A percentile compares a stretch with the other conserved stretches of the same genome.
These are phyloP conservation scores for Yamadazyma triangularis DNA, from an alignment of 1,139 yeast species.

Conservation along the genomic window DNA sequence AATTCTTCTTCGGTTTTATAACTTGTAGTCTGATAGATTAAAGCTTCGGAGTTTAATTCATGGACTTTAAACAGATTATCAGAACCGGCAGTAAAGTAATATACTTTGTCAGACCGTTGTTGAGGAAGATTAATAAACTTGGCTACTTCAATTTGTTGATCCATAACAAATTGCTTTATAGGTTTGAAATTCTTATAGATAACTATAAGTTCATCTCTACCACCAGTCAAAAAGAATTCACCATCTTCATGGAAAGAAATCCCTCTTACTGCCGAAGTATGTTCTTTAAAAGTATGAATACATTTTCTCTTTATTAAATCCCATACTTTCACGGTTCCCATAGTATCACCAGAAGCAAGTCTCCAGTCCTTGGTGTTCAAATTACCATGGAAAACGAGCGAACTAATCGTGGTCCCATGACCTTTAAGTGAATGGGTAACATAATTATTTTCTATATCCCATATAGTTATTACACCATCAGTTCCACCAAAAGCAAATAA, in stretches of 20 bases:
- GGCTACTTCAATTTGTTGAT: conserved; percentile 76
- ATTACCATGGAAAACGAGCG: conserved; percentile 71
- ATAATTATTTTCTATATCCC: conserved; percentile 87
- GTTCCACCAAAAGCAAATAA: conserved; percentile 92
- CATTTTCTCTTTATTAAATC: conserved; percentile 80
- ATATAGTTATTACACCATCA: conserved; percentile 87
- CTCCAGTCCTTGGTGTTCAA: conserved; percentile 70
- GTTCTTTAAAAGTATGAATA: conserved; percentile 62
- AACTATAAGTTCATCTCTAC: conserved; percentile 79
- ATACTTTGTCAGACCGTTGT: conserved; percentile 1
- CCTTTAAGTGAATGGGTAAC: conserved; percentile 90
- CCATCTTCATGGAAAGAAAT: conserved; percentile 48
- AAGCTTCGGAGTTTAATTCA: conserved; percentile 37
- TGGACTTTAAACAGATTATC: conserved; percentile 63
- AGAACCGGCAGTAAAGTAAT: conserved; percentile 78
- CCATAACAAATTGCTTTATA: conserved; percentile 63
- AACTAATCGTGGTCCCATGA: conserved; percentile 89
- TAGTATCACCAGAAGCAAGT: conserved; percentile 82
- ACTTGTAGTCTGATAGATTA: conserved; percentile 42
- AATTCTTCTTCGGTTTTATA: conserved; percentile 63
- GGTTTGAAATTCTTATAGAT: conserved; percentile 59
- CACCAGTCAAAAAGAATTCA: conserved; percentile 66
- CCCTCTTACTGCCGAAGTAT: conserved; percentile 83
- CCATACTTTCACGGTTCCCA: conserved; percentile 86
- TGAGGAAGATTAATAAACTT: conserved; percentile 52